These are phyloP conservation scores for Aspergillus transmontanensis DNA, from an alignment of 2,329 filamentous ascomycete species.

Conservation along the genomic window DNA sequence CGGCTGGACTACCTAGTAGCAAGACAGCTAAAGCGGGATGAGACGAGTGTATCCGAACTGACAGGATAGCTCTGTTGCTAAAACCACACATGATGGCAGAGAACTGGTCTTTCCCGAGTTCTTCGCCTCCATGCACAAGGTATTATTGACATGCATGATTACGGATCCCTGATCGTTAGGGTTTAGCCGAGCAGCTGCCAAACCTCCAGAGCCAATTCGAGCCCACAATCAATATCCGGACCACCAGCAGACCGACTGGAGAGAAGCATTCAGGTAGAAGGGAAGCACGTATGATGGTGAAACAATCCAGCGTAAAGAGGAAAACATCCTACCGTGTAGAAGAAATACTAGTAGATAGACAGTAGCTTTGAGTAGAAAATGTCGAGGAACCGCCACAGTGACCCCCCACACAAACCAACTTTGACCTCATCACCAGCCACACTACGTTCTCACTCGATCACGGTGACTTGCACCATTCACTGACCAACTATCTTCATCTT, in stretches of 20 bases:
- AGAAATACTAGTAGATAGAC: not conserved
- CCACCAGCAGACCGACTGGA: not conserved
- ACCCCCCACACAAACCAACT: slow-evolving; percentile 5
- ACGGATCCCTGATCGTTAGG: slow-evolving; percentile 28
- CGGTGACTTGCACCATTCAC: not conserved
- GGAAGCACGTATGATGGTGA: not conserved
- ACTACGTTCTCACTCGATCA: not conserved
- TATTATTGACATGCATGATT: not conserved
- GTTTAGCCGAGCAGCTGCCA: slow-evolving; percentile 43
- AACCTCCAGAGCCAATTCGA: slow-evolving; percentile 19
- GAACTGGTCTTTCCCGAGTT: too few species aligned
- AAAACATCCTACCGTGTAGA: not conserved
- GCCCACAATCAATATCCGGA: slow-evolving; percentile 4
- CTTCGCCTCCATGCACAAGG: too few species aligned
- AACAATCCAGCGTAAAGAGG: not conserved
- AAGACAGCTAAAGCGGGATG: too few species aligned
- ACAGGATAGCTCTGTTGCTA: too few species aligned
- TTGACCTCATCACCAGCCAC: not conserved
- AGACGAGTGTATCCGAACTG: too few species aligned
- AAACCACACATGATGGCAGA: too few species aligned
- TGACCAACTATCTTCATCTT: not conserved
- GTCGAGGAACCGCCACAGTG: not conserved
- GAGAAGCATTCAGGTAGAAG: not conserved
- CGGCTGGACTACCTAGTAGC: too few species aligned
- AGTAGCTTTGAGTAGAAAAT: not conserved